phyloP scores from a whole-genome alignment of 2,329 filamentous ascomycete genomes.

The Teratosphaeria nubilosa region DNA sequence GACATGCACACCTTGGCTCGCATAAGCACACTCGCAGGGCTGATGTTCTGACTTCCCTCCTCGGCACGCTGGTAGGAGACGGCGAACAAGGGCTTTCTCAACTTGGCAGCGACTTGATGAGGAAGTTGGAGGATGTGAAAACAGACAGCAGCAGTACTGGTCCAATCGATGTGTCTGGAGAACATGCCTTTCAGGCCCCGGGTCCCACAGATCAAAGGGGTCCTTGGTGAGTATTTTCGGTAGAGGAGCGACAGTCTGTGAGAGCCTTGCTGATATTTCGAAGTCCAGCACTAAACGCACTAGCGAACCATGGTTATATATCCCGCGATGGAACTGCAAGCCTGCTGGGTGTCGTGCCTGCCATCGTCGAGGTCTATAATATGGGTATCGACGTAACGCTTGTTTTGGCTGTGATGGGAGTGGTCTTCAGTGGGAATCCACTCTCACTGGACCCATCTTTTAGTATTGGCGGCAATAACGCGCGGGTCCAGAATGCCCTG shows the following conservation, averaged over 20 bases:
- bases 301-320: conserved; percentile 8
- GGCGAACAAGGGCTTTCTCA: not conserved
- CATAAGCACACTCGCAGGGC: not conserved
- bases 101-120: not conserved
- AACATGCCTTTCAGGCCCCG: conserved; percentile 5
- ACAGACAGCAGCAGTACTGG: not conserved
- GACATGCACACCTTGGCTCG: not conserved
- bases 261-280: not conserved
- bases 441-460: conserved; percentile 31
- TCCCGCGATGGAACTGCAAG: conserved; percentile 7
- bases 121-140: not conserved
- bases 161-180: conserved; percentile 7
- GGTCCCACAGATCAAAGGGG: conserved; percentile 9
- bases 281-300: conserved; percentile 8
- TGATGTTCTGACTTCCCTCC: not conserved
- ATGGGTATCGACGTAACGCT: conserved; percentile 20
- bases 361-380: conserved; percentile 11
- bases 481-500: conserved; percentile 29
- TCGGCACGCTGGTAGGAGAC: not conserved
- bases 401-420: conserved; percentile 18
- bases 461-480: conserved; percentile 11
- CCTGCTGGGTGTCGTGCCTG: conserved; percentile 19
- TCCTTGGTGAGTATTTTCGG: conserved; percentile 1
- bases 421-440: conserved; percentile 15
- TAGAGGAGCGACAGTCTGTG: not conserved